Conservation (phyloP, 129 eudicot genomes). For the Heracleum sosnowskyi region DNA sequence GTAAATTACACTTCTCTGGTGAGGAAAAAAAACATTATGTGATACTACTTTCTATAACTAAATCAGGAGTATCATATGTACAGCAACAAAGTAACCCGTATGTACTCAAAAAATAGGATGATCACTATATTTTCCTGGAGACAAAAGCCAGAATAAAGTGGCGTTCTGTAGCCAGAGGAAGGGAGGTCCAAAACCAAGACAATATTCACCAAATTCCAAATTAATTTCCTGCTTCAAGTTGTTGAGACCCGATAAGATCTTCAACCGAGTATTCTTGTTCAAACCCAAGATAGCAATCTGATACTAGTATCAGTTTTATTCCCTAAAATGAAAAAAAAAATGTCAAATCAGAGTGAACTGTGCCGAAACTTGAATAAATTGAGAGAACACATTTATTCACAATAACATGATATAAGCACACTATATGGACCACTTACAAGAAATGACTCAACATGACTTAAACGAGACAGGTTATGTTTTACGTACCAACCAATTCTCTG, state of each 20-base stretch:
- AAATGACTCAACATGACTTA: neutral
- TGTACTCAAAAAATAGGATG: neutral
- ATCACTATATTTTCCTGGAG: neutral
- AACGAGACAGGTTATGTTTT: neutral
- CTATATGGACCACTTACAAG: neutral
- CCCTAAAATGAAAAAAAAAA: constrained; percentile 35
- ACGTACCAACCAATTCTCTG: neutral
- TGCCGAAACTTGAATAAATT: neutral
- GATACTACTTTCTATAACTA: neutral
- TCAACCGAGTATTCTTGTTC: constrained; percentile 67
- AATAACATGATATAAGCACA: neutral
- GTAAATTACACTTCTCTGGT: neutral
- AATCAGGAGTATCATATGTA: neutral
- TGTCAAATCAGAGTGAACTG: neutral
- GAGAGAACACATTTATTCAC: neutral
- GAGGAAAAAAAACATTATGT: neutral
- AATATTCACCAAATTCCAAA: neutral
- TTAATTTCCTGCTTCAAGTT: constrained; percentile 4
- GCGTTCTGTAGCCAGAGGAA: neutral
- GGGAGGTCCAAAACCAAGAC: neutral
- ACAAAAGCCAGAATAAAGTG: neutral
- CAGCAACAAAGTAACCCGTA: neutral
- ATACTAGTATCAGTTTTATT: constrained; percentile 69
- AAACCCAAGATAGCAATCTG: constrained; percentile 86
- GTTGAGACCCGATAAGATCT: constrained; percentile 26